These are phyloP conservation scores for Colletotrichum sp. DNA, from an alignment of 2,329 filamentous ascomycete genomes.

Conservation along the genomic window DNA sequence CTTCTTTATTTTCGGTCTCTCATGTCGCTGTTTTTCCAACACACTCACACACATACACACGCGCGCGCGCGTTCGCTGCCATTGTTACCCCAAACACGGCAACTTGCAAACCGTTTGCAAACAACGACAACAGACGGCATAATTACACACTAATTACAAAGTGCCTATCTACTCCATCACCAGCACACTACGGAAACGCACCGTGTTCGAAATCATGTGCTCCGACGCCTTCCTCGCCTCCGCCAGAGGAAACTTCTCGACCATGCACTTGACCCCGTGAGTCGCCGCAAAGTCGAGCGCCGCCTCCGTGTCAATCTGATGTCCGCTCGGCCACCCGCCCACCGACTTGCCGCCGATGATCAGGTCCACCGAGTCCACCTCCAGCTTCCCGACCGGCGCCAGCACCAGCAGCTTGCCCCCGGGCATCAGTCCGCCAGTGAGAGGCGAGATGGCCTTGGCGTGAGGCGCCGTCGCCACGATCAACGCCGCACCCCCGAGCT, in stretches of 20 bases:
- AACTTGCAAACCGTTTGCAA: background rate
- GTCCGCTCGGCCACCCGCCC: constrained; percentile 67
- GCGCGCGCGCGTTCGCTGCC: background rate
- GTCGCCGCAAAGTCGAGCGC: constrained; percentile 68
- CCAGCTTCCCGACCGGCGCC: constrained; percentile 52
- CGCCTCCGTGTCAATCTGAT: constrained; percentile 67
- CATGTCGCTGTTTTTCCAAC: background rate
- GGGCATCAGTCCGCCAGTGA: constrained; percentile 58
- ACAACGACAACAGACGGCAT: background rate
- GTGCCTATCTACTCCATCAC: constrained; percentile 34
- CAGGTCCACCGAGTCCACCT: constrained; percentile 46
- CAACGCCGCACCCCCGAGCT: constrained; percentile 65
- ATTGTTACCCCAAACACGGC: background rate
- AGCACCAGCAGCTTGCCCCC: constrained; percentile 66
- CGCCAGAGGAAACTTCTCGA: constrained; percentile 67
- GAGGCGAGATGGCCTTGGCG: constrained; percentile 54
- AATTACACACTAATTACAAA: background rate
- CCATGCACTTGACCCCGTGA: constrained; percentile 68
- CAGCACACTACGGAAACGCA: constrained; percentile 51
- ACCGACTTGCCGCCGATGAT: constrained; percentile 62
- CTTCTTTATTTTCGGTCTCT: background rate
- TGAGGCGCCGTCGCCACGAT: constrained; percentile 70
- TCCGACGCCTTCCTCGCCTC: constrained; percentile 52
- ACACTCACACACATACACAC: background rate
- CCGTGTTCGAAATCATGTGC: constrained; percentile 41